Base-by-base conservation (phyloP, 345 rosid species). In the Atalantia buxifolia region DNA sequence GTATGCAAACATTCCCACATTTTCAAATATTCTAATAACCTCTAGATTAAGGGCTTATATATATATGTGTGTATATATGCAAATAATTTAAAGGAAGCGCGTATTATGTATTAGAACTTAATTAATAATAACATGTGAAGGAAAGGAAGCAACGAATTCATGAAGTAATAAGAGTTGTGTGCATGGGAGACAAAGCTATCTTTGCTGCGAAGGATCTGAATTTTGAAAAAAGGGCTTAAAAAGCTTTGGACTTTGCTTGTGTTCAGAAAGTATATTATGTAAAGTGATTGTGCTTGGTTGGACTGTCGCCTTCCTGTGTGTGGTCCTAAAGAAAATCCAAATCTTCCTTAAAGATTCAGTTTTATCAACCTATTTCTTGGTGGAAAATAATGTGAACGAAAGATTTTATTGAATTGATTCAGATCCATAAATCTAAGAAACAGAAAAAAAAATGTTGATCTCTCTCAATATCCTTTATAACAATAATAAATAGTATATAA, bases 211-310 rank as follows among this genome's bases (percentile, higher is more conserved):
- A 75, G 81, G 71, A 65, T 82, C 36, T 74, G 76, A 78, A 74
- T 7, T 65, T 60, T 18, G 13, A 66, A 33, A 59, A 74, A 73
- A 25, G 38, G 66, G 19, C 9, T 9, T 40, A 36, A 36, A 36
- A 61, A 81, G 30, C 60, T 38, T 45, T 22, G 77, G 79, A 71
- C 79, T 73, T 82, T 71, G 82, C 81, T 78, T 78, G 69, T 40
- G 78, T 78, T 74, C 61, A 57, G 40, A 50, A 38, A 28, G 45
- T 79, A 57, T 18, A 9, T 55, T 57, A 63, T 66, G 78, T 25
- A 77, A 66, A 79, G 22, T 7, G 36, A 22, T 61, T 22, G 38
- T 42, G 55, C 61, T 78, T 71, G 57, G 83, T 74, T 83, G 79
- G 82, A 42, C 59, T 81, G 81, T 82, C 83, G 33, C 76, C 78